Conservation (phyloP, 2,329 filamentous ascomycete species). For the Aureobasidium vineae region DNA sequence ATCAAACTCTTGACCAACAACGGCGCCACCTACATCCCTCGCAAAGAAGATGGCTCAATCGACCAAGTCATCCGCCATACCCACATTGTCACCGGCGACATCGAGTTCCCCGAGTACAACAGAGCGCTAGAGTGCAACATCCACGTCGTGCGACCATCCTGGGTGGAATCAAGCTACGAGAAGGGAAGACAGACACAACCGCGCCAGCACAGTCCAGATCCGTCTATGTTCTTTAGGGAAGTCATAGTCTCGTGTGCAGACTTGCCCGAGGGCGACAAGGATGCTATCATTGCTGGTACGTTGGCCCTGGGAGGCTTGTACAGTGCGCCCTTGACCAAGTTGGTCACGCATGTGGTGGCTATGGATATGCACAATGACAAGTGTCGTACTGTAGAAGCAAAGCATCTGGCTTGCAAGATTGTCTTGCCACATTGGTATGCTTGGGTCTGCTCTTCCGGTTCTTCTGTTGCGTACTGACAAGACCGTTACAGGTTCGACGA, state of each 20-base stretch:
- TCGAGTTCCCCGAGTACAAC: conserved; percentile 87
- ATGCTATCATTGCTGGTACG: conserved; percentile 86
- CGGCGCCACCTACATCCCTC: conserved; percentile 49
- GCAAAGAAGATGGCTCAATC: conserved; percentile 43
- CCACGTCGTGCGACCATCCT: conserved; percentile 77
- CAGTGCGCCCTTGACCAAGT: conserved; percentile 65
- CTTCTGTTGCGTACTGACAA: neutral
- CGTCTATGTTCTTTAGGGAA: conserved; percentile 82
- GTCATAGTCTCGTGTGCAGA: conserved; percentile 80
- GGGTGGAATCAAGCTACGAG: conserved; percentile 70
- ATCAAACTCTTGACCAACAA: conserved; percentile 48
- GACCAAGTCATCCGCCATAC: conserved; percentile 51
- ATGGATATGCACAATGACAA: conserved; percentile 72
- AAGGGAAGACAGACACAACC: conserved; percentile 72
- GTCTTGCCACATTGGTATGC: conserved; percentile 81
- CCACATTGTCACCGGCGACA: conserved; percentile 71
- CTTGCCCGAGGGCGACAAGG: conserved; percentile 80
- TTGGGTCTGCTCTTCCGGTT: too few species aligned
- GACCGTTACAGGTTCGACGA: conserved; percentile 69
- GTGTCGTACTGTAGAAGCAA: conserved; percentile 48
- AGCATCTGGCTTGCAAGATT: conserved; percentile 63
- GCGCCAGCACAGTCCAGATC: conserved; percentile 85
- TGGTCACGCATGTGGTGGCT: conserved; percentile 87
- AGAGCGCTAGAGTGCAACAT: conserved; percentile 73
- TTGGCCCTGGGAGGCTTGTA: conserved; percentile 86